Evolutionary conservation across 352 stramenopile species (phyloP).

Genomic region (Globisporangium solare): DNA sequence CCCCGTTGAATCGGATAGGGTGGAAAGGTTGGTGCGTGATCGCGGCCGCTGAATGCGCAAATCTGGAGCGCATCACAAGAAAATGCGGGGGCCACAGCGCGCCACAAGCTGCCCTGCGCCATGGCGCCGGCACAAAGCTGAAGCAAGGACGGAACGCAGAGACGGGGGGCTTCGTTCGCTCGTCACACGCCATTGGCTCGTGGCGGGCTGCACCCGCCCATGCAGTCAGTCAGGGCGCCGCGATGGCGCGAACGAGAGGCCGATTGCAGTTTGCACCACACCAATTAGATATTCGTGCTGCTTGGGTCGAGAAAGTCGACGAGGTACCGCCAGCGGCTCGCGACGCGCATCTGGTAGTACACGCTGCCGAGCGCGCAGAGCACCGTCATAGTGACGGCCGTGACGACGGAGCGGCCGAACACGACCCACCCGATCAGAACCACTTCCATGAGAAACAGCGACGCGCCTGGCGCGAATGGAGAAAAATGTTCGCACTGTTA

Average conservation of each 20-base stretch:
- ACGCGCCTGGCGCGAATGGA: slow-evolving; percentile 20
- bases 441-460: slow-evolving; percentile 60
- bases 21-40: not conserved
- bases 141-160: no score
- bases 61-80: slow-evolving; percentile 25
- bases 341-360: slow-evolving; percentile 64
- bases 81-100: slow-evolving; percentile 12
- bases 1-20: not conserved
- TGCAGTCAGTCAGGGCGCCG: no score
- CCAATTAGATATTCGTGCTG: no score
- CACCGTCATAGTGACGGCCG: slow-evolving; percentile 41
- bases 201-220: no score
- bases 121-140: no score
- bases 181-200: no score
- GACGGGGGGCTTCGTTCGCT: no score
- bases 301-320: slow-evolving; percentile 48
- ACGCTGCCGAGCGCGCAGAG: slow-evolving; percentile 41
- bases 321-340: slow-evolving; percentile 69
- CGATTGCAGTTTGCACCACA: no score
- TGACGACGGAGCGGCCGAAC: slow-evolving; percentile 39
- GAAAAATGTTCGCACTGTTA: slow-evolving; percentile 6
- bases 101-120: not conserved
- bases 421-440: slow-evolving; percentile 58
- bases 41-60: slow-evolving; percentile 19
- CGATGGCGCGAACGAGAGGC: no score